Evolutionary conservation across 257 asterid species (phyloP).

Genomic region (Rubia yunnanensis): DNA sequence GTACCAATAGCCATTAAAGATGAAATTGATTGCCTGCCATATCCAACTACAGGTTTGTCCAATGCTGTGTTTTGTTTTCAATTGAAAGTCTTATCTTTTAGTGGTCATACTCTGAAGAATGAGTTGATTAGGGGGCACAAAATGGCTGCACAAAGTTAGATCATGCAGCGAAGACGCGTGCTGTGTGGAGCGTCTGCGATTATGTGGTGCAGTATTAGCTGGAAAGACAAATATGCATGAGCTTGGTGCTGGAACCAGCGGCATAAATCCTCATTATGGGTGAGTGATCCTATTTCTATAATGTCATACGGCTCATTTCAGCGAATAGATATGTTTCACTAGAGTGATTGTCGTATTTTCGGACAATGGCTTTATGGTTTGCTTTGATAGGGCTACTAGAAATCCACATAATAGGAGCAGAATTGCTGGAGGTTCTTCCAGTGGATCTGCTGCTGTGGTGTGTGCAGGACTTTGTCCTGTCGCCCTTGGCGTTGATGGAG

Average conservation of each 20-base stretch:
- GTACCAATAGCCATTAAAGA: slow-evolving; percentile 76
- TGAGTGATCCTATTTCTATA: slow-evolving; percentile 10
- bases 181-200: slow-evolving; percentile 64
- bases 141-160: slow-evolving; percentile 76
- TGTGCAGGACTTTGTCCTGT: slow-evolving; percentile 92
- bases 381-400: slow-evolving; percentile 42
- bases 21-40: slow-evolving; percentile 84
- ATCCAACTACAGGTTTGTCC: slow-evolving; percentile 75
- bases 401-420: slow-evolving; percentile 59
- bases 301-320: too few species aligned
- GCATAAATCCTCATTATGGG: slow-evolving; percentile 97
- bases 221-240: slow-evolving; percentile 99
- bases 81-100: background rate
- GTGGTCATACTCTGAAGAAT: too few species aligned
- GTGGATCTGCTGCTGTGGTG: slow-evolving; percentile 95
- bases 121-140: slow-evolving; percentile 62
- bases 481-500: slow-evolving; percentile 95
- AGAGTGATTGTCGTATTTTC: too few species aligned
- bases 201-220: slow-evolving; percentile 71
- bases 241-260: slow-evolving; percentile 93
- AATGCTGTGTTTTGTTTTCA: background rate
- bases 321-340: too few species aligned
- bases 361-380: too few species aligned
- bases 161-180: slow-evolving; percentile 54
- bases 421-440: slow-evolving; percentile 90